Conservation (phyloP, 129 eudicot genomes). For the Escallonia herrerae region DNA sequence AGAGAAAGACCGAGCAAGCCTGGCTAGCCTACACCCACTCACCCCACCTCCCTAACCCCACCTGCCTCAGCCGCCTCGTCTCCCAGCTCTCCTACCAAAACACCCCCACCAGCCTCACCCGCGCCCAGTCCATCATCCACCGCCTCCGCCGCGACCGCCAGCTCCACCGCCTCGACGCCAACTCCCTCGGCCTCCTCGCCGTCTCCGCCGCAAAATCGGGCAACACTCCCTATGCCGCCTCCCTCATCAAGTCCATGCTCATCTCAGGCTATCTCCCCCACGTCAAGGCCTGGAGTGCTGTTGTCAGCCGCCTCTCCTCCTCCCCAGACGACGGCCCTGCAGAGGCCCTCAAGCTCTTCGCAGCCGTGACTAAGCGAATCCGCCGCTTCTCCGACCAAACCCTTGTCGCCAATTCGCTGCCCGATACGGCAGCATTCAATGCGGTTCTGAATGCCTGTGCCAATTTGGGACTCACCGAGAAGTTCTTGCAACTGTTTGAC, state of each 20-base stretch:
- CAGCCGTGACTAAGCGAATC: slow-evolving; percentile 47
- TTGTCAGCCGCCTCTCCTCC: slow-evolving; percentile 57
- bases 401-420: slow-evolving; percentile 43
- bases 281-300: slow-evolving; percentile 98
- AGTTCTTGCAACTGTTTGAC: slow-evolving; percentile 67
- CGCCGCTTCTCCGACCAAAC: slow-evolving; percentile 37
- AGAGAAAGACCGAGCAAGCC: slow-evolving; percentile 86
- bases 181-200: slow-evolving; percentile 83
- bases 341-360: slow-evolving; percentile 59
- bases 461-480: slow-evolving; percentile 54
- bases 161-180: slow-evolving; percentile 91
- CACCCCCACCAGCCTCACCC: slow-evolving; percentile 47
- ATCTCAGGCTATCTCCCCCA: slow-evolving; percentile 87
- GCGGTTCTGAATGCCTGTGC: slow-evolving; percentile 94
- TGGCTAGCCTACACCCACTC: slow-evolving; percentile 57
- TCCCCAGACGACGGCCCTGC: slow-evolving; percentile 74
- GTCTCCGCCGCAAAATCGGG: slow-evolving; percentile 79
- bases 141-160: slow-evolving; percentile 76
- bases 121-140: slow-evolving; percentile 79
- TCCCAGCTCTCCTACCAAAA: slow-evolving; percentile 73
- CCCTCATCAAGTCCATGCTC: slow-evolving; percentile 84
- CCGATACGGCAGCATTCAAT: slow-evolving; percentile 85
- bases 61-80: slow-evolving; percentile 83
- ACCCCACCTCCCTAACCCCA: slow-evolving; percentile 56
- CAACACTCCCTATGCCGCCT: slow-evolving; percentile 63